Conservation (phyloP, 176 grass and related monocot genomes). For the Musa itinerans region DNA sequence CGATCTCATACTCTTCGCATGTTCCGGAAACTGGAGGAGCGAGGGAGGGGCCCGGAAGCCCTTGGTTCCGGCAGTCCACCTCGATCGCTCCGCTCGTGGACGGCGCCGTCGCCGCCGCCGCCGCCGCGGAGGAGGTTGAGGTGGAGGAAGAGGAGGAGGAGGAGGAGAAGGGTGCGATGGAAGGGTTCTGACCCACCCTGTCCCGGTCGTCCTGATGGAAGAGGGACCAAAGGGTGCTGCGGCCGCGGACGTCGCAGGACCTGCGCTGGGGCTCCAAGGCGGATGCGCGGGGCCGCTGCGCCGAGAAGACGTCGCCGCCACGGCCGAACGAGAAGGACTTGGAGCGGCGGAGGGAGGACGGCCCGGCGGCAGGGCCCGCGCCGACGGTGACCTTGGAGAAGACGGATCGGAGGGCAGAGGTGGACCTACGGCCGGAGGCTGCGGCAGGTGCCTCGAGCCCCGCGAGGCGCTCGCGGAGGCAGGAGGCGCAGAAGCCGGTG, state of each 20-base stretch:
- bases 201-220: constrained; percentile 25
- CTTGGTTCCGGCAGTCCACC: not conserved
- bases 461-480: constrained; percentile 79
- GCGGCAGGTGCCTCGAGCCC: constrained; percentile 37
- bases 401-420: constrained; percentile 28
- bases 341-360: constrained; percentile 40
- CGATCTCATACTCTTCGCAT: not conserved
- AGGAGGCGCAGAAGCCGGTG: constrained; percentile 82
- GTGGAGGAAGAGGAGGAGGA: not conserved
- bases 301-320: constrained; percentile 2
- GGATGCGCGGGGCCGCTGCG: not conserved
- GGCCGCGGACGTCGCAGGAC: constrained; percentile 59
- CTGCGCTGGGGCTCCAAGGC: constrained; percentile 60
- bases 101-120: not conserved
- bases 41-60: constrained; percentile 2
- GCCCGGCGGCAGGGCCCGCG: not conserved
- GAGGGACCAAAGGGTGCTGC: constrained; percentile 27
- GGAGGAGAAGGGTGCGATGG: not conserved
- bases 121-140: not conserved
- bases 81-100: not conserved
- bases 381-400: constrained; percentile 11
- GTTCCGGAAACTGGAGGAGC: not conserved
- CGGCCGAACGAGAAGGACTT: constrained; percentile 46
- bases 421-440: constrained; percentile 24
- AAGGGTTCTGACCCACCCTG: not conserved